Percentiles rank a stretch among this genome's conserved stretches.
phyloP scores from a whole-genome alignment of 2,329 filamentous ascomycete genomes.

The Aspergillus fructus region DNA sequence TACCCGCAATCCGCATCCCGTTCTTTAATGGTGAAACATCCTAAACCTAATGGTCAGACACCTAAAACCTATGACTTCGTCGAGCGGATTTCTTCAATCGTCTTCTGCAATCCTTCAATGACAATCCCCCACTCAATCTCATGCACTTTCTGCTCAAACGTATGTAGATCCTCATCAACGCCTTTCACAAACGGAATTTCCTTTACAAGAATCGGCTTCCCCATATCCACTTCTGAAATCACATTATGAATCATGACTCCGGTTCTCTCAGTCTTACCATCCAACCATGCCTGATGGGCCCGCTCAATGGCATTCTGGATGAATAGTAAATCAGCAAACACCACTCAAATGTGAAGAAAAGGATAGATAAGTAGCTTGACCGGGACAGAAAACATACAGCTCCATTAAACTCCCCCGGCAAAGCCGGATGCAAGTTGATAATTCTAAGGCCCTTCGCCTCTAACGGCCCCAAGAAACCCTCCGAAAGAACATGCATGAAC shows the following conservation, averaged over 20 bases:
- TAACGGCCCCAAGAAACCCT: constrained; percentile 68
- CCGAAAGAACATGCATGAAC: constrained; percentile 81
- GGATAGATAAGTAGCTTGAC: not conserved
- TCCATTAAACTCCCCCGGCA: constrained; percentile 75
- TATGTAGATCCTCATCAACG: constrained; percentile 62
- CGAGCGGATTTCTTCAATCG: constrained; percentile 32
- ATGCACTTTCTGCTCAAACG: constrained; percentile 73
- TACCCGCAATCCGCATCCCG: not conserved
- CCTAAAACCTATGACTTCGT: constrained; percentile 14
- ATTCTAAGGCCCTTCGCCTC: constrained; percentile 62
- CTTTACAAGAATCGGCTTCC: constrained; percentile 67
- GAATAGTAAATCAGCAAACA: not conserved
- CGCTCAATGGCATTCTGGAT: constrained; percentile 67
- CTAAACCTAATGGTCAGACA: not conserved
- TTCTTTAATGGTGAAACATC: not conserved
- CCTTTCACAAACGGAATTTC: constrained; percentile 65
- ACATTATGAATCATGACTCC: constrained; percentile 92
- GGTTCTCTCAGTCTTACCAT: constrained; percentile 64
- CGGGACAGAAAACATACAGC: constrained; percentile 42
- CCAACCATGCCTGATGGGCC: constrained; percentile 71
- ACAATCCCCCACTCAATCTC: constrained; percentile 74
- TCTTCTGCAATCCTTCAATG: constrained; percentile 62
- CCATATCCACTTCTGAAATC: constrained; percentile 75
- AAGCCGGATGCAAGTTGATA: constrained; percentile 79
- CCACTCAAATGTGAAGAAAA: not conserved